Base-by-base conservation (phyloP, 371 early-diverging fungal genomes). In the Nematocida minor region DNA sequence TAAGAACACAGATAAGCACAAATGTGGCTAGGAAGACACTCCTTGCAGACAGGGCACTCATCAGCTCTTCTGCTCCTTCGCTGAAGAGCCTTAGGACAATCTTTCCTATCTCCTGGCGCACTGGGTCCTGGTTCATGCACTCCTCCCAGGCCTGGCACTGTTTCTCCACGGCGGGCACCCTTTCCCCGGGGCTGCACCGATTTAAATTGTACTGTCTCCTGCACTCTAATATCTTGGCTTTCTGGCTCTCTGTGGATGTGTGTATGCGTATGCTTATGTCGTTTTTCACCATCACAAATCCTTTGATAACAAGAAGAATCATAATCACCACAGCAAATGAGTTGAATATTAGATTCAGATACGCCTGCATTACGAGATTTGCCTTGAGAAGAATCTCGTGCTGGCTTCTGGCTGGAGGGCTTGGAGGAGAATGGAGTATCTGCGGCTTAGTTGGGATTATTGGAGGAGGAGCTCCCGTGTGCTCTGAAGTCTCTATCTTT, bases 161-260 rank as follows among this genome's bases (percentile, higher is more conserved):
- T 38, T 80, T 77, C 66, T 91, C 89, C 85, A 93, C 84, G 9
- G 89, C 90, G 25, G 92, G 93, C 4, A 91, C 89, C 14, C 91
- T 87, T 54, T 88, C 82, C 2, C 60, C 83, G 38, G 87, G 90
- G 53, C 87, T 87, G 81, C 94, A 93, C 11, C 83, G 87, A 85
- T 93, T 93, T 16, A 87, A 84, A 0, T 81, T 46, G 81, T 92
- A 93, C 67, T 88, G 80, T 66, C 88, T 88, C 27, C 85, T 81
- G 57, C 93, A 91, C 29, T 83, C 80, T 22, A 86, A 63, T n/a
- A 90, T 89, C 46, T 67, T 14, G 18, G 22, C 47, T 48, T 68
- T 57, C 29, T 80, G 62, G 16, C 68, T 66, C 53, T 40, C 48
- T 66, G 62, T 66, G 22, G 51, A 55, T 55, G 34, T 46, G 2